Evolutionary conservation across 2,329 filamentous ascomycete species (phyloP).

Genomic region (Dissoconium aciculare): DNA sequence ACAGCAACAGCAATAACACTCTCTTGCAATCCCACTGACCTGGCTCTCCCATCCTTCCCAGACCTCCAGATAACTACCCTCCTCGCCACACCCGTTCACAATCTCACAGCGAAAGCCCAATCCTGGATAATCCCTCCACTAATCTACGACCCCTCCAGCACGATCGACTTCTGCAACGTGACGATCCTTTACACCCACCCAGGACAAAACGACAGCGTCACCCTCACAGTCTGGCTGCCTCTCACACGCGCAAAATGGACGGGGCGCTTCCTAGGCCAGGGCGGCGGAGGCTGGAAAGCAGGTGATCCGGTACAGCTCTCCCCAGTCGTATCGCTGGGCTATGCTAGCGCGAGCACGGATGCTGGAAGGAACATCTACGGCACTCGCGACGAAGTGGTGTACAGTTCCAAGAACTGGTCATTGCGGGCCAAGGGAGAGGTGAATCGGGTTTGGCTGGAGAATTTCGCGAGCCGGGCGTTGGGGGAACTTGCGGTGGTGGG

Average conservation of each 20-base stretch:
- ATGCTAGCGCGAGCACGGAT: slow-evolving; percentile 17
- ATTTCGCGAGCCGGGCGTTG: slow-evolving; percentile 23
- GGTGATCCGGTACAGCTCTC: slow-evolving; percentile 4
- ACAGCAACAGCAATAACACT: too few relatives aligned
- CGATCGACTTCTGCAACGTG: slow-evolving; percentile 23
- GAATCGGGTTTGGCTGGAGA: slow-evolving; percentile 20
- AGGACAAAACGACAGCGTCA: slow-evolving; percentile 18
- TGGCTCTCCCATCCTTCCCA: neutral
- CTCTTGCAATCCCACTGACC: neutral
- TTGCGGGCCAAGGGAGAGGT: slow-evolving; percentile 20
- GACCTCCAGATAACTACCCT: neutral
- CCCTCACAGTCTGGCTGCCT: slow-evolving; percentile 19
- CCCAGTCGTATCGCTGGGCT: slow-evolving; percentile 13
- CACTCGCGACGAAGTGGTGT: slow-evolving; percentile 6
- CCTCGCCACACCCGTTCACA: neutral
- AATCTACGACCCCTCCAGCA: neutral
- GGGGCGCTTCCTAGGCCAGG: slow-evolving; percentile 25
- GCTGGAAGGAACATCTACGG: slow-evolving; percentile 11
- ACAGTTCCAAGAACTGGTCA: slow-evolving; percentile 15
- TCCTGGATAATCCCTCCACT: neutral
- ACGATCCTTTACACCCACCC: slow-evolving; percentile 25
- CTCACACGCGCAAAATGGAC: slow-evolving; percentile 21
- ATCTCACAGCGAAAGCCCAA: neutral
- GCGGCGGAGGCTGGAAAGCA: slow-evolving; percentile 26
- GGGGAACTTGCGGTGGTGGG: slow-evolving; percentile 25